Percentiles rank a stretch among this genome's conserved stretches.
phyloP scores from a whole-genome alignment of 176 grass and related monocot species.

The maize (Zea mays) region DNA sequence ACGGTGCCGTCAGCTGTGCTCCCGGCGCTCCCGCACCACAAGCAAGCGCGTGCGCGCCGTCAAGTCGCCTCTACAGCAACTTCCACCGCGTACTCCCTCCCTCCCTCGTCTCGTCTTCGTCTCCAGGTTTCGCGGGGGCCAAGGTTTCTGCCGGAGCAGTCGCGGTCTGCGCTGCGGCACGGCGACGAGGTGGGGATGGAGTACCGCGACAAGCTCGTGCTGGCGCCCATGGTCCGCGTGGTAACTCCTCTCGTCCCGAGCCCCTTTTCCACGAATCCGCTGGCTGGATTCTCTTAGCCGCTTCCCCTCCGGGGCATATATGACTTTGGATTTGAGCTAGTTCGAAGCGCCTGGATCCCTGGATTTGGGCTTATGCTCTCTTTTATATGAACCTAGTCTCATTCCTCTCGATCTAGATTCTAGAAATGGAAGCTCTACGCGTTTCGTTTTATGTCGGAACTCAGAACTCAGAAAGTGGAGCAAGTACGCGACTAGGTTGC shows the following conservation, averaged over 20 bases:
- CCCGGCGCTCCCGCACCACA: not conserved
- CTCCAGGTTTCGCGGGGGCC: constrained; percentile 34
- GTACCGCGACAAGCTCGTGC: constrained; percentile 77
- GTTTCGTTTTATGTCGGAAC: not conserved
- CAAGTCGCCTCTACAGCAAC: not conserved
- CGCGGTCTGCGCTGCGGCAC: constrained; percentile 1
- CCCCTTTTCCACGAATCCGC: not conserved
- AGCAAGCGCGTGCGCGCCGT: constrained; percentile 27
- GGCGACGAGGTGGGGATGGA: constrained; percentile 47
- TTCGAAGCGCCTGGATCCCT: not conserved
- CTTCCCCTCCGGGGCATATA: not conserved
- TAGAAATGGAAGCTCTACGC: not conserved
- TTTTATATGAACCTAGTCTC: not conserved
- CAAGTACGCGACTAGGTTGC: not conserved
- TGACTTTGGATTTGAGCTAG: not conserved
- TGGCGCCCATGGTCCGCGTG: constrained; percentile 95
- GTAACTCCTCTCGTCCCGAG: constrained; percentile 43
- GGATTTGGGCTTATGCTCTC: not conserved
- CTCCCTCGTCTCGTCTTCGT: not conserved
- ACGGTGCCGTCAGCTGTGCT: not conserved
- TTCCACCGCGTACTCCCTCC: not conserved
- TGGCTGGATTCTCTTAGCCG: not conserved
- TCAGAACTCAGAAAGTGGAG: not conserved
- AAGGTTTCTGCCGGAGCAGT: no score
- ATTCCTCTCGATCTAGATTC: not conserved